Percentiles rank a stretch among this genome's conserved stretches.
Conservation (phyloP, 1,284 basidiomycete genomes). For the Vanrija sp. region DNA sequence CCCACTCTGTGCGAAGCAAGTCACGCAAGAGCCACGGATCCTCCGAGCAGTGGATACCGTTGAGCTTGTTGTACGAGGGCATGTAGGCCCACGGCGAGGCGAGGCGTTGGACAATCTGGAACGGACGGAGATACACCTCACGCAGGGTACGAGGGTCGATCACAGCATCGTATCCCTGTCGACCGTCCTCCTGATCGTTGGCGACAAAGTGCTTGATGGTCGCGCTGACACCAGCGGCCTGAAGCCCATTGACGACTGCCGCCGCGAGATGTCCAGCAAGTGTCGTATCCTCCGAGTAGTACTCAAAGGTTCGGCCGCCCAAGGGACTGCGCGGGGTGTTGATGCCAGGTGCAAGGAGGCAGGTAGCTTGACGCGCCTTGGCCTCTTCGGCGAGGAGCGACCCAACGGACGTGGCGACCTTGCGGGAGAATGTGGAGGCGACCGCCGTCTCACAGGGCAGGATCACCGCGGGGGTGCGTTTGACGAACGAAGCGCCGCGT, state of each 20-base stretch:
- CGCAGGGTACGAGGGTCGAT: constrained; percentile 58
- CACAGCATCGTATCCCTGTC: constrained; percentile 33
- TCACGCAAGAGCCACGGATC: constrained; percentile 44
- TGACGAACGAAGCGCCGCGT: constrained; percentile 31
- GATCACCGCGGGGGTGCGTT: constrained; percentile 56
- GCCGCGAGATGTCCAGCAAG: constrained; percentile 66
- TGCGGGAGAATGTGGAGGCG: constrained; percentile 49
- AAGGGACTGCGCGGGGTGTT: constrained; percentile 73
- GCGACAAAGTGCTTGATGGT: constrained; percentile 43
- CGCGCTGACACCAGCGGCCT: constrained; percentile 62
- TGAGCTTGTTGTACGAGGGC: constrained; percentile 53
- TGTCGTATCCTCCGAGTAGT: constrained; percentile 72
- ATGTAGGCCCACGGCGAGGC: constrained; percentile 45
- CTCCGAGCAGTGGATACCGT: constrained; percentile 66
- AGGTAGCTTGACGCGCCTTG: constrained; percentile 62
- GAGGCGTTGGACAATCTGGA: constrained; percentile 72
- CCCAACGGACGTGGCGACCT: constrained; percentile 62
- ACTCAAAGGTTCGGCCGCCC: constrained; percentile 58
- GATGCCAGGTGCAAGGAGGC: constrained; percentile 67
- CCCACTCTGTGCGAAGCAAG: constrained; percentile 27
- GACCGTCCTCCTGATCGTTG: constrained; percentile 43
- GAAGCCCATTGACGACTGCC: constrained; percentile 67
- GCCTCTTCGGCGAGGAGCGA: constrained; percentile 62
- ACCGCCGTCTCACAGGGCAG: constrained; percentile 61
- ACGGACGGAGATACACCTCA: constrained; percentile 70